phyloP scores from a whole-genome alignment of 208 protist genomes.

The Willaertia magna region DNA sequence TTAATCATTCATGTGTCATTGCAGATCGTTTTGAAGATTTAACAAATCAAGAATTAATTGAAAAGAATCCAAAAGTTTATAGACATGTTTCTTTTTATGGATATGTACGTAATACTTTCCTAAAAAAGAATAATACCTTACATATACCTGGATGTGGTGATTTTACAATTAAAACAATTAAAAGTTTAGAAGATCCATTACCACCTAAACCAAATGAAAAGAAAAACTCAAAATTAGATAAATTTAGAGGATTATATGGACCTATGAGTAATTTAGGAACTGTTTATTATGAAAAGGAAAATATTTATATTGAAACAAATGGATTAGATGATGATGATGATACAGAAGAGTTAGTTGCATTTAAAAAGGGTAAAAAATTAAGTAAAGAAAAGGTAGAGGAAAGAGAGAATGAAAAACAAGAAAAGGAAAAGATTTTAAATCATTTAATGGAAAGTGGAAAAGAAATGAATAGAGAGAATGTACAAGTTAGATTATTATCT shows the following conservation, averaged over 20 bases:
- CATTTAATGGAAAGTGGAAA: not conserved
- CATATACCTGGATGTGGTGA: constrained; percentile 96
- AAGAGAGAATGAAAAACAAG: not conserved
- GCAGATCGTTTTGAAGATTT: constrained; percentile 93
- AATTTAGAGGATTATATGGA: constrained; percentile 88
- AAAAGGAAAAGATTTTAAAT: not conserved
- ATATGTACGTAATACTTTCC: constrained; percentile 87
- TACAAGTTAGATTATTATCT: not conserved
- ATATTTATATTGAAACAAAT: constrained; percentile 72
- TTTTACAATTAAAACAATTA: constrained; percentile 69
- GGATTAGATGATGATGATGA: not conserved
- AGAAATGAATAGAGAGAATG: not conserved
- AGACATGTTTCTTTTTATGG: constrained; percentile 88
- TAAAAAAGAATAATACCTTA: constrained; percentile 72
- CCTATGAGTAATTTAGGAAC: constrained; percentile 95
- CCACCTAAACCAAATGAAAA: constrained; percentile 45
- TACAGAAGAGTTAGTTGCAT: not conserved
- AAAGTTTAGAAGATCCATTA: constrained; percentile 77
- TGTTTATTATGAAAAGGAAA: constrained; percentile 94
- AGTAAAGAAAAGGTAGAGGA: not conserved
- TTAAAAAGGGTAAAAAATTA: not conserved
- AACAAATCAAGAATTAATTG: constrained; percentile 74
- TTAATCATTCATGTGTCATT: constrained; percentile 89
- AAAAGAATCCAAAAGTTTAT: constrained; percentile 45
- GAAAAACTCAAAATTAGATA: constrained; percentile 74